These are phyloP conservation scores for Aureobasidium sp. DNA, from an alignment of 2,329 filamentous ascomycete species.

Conservation along the genomic window DNA sequence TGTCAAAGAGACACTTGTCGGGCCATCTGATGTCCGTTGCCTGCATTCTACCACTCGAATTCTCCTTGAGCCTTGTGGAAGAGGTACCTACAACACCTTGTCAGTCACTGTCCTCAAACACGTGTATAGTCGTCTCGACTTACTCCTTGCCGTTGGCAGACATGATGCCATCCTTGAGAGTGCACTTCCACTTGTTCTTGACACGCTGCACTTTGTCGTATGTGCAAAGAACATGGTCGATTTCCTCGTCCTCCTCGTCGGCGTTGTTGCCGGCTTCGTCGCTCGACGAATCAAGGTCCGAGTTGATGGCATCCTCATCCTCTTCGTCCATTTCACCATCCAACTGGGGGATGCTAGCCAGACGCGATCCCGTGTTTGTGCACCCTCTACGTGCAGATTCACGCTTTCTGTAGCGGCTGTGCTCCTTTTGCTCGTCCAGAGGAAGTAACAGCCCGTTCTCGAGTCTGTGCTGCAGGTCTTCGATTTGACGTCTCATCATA, in stretches of 20 bases:
- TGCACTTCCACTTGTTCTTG: conserved; percentile 98
- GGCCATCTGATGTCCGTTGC: not conserved
- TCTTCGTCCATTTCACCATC: conserved; percentile 34
- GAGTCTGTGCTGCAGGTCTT: conserved; percentile 57
- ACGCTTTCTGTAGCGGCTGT: conserved; percentile 25
- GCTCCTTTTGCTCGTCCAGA: conserved; percentile 45
- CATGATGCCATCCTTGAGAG: conserved; percentile 90
- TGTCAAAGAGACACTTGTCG: not conserved
- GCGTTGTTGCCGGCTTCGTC: conserved; percentile 54
- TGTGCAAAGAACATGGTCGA: conserved; percentile 89
- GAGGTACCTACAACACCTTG: conserved; percentile 55
- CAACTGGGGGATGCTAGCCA: conserved; percentile 8
- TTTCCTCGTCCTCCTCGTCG: conserved; percentile 81
- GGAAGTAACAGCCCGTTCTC: conserved; percentile 73
- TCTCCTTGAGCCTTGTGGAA: conserved; percentile 97
- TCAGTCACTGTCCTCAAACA: not conserved
- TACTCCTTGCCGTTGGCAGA: conserved; percentile 87
- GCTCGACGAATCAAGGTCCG: conserved; percentile 94
- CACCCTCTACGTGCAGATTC: conserved; percentile 18
- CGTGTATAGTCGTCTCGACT: conserved; percentile 25
- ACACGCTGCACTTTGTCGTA: conserved; percentile 99
- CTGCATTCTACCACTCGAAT: conserved; percentile 74
- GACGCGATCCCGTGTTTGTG: not conserved
- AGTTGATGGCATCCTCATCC: conserved; percentile 96
- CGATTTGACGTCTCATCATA: conserved; percentile 60